Percentiles rank a stretch among this genome's conserved stretches.
Conservation (phyloP, 306 rosid genomes). For the Pterocarpus santalinus region DNA sequence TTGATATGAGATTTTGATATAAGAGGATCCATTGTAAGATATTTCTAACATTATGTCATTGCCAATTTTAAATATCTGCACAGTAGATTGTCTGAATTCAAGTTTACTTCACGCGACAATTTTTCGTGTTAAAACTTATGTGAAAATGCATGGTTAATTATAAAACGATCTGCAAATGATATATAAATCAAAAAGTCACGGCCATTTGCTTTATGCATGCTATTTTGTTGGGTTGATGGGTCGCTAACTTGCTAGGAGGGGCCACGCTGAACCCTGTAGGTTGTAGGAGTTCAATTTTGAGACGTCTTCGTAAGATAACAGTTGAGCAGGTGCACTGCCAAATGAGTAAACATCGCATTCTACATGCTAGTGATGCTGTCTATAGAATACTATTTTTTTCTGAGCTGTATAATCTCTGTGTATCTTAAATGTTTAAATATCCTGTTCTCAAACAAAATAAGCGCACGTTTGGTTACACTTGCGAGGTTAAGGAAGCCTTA, state of each 20-base stretch:
- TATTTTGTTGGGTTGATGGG: no score
- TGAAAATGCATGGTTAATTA: no score
- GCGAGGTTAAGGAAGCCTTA: no score
- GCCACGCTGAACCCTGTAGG: not conserved
- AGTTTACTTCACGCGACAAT: no score
- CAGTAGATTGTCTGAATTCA: no score
- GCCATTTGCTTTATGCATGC: not conserved
- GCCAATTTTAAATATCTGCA: no score
- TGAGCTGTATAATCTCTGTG: not conserved
- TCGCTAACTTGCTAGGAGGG: not conserved
- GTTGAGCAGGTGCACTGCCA: not conserved
- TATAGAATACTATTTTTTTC: not conserved
- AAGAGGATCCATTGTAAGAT: no score
- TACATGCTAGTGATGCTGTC: not conserved
- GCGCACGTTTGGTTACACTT: no score
- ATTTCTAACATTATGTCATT: no score
- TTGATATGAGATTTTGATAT: no score
- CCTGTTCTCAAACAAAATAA: not conserved
- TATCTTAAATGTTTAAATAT: not conserved
- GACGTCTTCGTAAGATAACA: not conserved
- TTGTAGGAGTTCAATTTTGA: conserved; percentile 10
- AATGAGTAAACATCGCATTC: not conserved
- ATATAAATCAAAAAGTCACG: not conserved
- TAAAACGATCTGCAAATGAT: no score
- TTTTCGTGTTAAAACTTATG: no score